Evolutionary conservation across 306 rosid species (phyloP), one percentile per base, ranked within the genome.

Genomic region (Inga leiocalycina): DNA sequence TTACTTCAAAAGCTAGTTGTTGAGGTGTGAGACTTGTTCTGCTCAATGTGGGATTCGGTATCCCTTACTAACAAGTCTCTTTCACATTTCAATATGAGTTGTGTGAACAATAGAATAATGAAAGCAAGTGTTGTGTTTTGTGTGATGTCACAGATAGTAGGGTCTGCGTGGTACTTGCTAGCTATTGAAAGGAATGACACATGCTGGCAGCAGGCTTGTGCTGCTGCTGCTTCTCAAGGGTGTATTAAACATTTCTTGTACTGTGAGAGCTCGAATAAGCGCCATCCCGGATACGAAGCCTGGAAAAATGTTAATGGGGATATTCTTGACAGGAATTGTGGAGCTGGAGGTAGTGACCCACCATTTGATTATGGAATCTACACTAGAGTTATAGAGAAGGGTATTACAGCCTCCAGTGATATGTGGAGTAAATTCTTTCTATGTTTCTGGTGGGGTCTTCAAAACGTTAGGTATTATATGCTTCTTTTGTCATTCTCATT

Each of bases 401-500:
- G 81, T 17, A 86, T 96, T 77, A 89, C 88, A 74, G 85, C 89
- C 77, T 87, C 98, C 65, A 68, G 82, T 3, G 66, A 68, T n/a
- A 87, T 93, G 71, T 85, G 91, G 81, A 84, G 92, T 19, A 93
- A 93, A 79, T 92, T 91, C 51, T 92, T 91, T 54, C 89, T 84
- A 79, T 95, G 99, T 83, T 86, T 95, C 27, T 95, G 99, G 98
- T 92, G 92, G 92, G 97, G 97, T n/a, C 89, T 96, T 84, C 97
- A 96, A 79, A 96, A 92, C 48, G 88, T 96, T 70, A 96, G 99
- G 98, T 95, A 80, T 62, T 56, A 6, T 56, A 9, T 6, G 27
- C 75, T 56, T 11, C 30, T 56, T 77, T 32, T 79, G 52, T 24
- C 20, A 48, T 64, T 75, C 51, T 84, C 82, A n/a, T n/a, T 35